phyloP scores from a whole-genome alignment of 1,284 basidiomycete species.

The Pyrrhoderma lamaoense region DNA sequence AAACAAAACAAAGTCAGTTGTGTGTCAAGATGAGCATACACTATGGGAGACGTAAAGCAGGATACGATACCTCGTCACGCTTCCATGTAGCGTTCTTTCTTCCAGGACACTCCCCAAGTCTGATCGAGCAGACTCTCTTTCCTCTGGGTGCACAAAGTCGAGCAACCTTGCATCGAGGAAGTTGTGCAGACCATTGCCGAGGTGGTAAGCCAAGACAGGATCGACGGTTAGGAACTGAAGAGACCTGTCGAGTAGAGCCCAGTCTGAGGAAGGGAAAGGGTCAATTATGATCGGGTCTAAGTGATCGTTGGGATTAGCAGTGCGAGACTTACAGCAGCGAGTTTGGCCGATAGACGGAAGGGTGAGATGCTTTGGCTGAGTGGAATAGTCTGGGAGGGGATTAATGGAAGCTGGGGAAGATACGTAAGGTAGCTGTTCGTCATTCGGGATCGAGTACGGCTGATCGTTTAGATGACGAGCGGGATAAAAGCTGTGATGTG shows the following conservation, averaged over 20 bases:
- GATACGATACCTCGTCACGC: constrained; percentile 71
- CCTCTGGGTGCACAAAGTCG: constrained; percentile 86
- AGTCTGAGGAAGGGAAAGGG: constrained; percentile 38
- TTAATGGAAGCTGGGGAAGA: too few species aligned
- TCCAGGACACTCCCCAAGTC: constrained; percentile 78
- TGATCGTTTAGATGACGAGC: too few species aligned
- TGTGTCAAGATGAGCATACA: constrained; percentile 18
- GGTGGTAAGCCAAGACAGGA: constrained; percentile 74
- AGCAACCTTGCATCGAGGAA: constrained; percentile 76
- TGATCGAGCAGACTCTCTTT: constrained; percentile 67
- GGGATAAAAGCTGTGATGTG: too few species aligned
- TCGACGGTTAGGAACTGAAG: constrained; percentile 86
- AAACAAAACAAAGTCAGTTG: too few species aligned
- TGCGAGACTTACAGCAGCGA: constrained; percentile 56
- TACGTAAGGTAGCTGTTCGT: too few species aligned
- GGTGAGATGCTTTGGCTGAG: background rate
- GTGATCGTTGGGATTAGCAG: constrained; percentile 20
- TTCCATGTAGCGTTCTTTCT: constrained; percentile 80
- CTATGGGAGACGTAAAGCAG: constrained; percentile 18
- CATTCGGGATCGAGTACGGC: too few species aligned
- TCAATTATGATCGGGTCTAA: constrained; percentile 17
- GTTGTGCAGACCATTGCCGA: constrained; percentile 59
- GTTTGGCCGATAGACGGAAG: constrained; percentile 58
- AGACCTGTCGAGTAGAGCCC: constrained; percentile 64
- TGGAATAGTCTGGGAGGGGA: too few species aligned